phyloP scores from a whole-genome alignment of 1,284 basidiomycete genomes.

The Peniophora sp. region DNA sequence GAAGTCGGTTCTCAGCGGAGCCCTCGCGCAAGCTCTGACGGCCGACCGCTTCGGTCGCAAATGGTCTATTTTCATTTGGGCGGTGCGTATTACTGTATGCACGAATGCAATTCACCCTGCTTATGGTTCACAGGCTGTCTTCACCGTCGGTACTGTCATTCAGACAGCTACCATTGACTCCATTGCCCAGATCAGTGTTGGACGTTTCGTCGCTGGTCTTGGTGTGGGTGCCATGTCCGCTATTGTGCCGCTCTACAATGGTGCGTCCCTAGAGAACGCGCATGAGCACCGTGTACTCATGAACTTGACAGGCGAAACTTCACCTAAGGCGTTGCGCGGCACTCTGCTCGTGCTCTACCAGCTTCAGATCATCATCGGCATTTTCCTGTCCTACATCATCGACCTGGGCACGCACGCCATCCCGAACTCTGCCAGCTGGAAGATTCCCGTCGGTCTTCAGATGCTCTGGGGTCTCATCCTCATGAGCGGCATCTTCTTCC shows the following conservation, averaged over 20 bases:
- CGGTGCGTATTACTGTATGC: too few relatives aligned
- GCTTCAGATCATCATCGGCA: not conserved
- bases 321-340: slow-evolving; percentile 40
- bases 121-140: slow-evolving; percentile 35
- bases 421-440: slow-evolving; percentile 6
- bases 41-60: slow-evolving; percentile 67
- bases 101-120: too few relatives aligned
- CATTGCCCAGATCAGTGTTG: slow-evolving; percentile 60
- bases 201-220: slow-evolving; percentile 62
- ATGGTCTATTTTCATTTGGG: slow-evolving; percentile 71
- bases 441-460: slow-evolving; percentile 9
- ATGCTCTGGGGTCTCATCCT: slow-evolving; percentile 10
- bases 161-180: slow-evolving; percentile 60
- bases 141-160: slow-evolving; percentile 64
- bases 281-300: too few relatives aligned
- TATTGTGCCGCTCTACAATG: slow-evolving; percentile 64
- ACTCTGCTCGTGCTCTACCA: not conserved
- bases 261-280: too few relatives aligned
- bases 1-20: slow-evolving; percentile 36
- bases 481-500: slow-evolving; percentile 13
- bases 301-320: too few relatives aligned
- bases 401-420: not conserved
- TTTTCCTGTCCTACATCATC: not conserved
- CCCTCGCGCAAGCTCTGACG: slow-evolving; percentile 68
- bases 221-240: slow-evolving; percentile 58